Base-by-base conservation (phyloP, 495 filamentous ascomycete species). In the Beverwykella pulmonaria region DNA sequence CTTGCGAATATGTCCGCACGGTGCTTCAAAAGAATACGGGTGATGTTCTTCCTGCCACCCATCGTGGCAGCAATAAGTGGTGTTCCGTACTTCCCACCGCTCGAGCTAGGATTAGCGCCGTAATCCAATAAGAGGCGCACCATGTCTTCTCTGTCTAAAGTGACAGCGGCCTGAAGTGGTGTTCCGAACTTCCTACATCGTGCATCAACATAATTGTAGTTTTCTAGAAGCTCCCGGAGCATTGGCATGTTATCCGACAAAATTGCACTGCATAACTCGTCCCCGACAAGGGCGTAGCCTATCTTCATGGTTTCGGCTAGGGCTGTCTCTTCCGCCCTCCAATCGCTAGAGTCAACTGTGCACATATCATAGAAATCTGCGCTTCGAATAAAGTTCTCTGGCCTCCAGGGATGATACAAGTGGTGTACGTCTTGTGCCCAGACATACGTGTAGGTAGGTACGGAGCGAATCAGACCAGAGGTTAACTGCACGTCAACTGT, bases 271-370 rank as follows among this genome's bases (percentile, higher is more conserved):
- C 47, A 53, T 30, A 62, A 22, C 15, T 53, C 59, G 23, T 62
- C 59, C 12, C 59, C 59, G 14, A 41, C 29, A 9, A 62, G 49
- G 8, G 48, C 59, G 22, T 62, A 62, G 10, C 23, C 26, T 1
- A 62, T 62, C 25, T 54, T 53, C 59, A 62, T 53, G 17, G 48
- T 54, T n/a, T 53, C 29, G 17, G 59, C 59, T 14, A 62, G 25
- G n/a, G 23, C 23, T 30, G 23, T 54, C 23, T 62, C 59, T 41
- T 62, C 59, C 23, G 46, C 27, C 23, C 46, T 53, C 59, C 59
- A 62, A 26, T 62, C 48, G 30, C n/a, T 10, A 5, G 15, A 1
- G 14, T 53, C 47, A 41, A 39, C 32, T 17, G 32, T 4, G 4
- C 20, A 62, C 23, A 62, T 20, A n/a, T 52, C 14, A 4, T 53